Percentiles rank a stretch among this genome's conserved stretches.
phyloP scores from a whole-genome alignment of 2,329 filamentous ascomycete species.

The Pyrenochaeta sp. region DNA sequence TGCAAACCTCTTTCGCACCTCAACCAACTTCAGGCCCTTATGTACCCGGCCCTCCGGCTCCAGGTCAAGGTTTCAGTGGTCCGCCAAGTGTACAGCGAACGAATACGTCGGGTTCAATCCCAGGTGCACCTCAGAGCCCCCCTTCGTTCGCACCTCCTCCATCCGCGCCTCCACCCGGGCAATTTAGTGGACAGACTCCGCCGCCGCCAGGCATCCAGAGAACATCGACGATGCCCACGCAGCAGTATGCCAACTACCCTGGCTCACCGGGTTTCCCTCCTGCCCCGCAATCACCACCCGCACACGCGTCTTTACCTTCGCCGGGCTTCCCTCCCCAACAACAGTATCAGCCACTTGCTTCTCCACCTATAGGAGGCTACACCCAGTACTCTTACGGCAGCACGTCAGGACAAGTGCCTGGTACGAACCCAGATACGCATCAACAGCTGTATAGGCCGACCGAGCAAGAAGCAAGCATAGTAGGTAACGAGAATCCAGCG shows the following conservation, averaged over 20 bases:
- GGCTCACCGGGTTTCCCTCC: conserved; percentile 41
- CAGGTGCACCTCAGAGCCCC: conserved; percentile 45
- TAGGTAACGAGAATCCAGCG: conserved; percentile 32
- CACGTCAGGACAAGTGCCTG: conserved; percentile 40
- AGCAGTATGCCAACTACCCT: conserved; percentile 52
- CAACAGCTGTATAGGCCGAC: conserved; percentile 75
- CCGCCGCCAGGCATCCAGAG: conserved; percentile 40
- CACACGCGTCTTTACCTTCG: conserved; percentile 48
- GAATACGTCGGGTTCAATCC: conserved; percentile 46
- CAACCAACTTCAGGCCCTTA: conserved; percentile 49
- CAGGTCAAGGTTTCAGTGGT: conserved; percentile 45
- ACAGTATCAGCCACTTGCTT: conserved; percentile 44
- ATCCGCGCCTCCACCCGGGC: conserved; percentile 35
- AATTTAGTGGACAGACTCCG: conserved; percentile 30
- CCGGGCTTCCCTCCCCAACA: conserved; percentile 50
- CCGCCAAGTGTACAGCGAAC: conserved; percentile 44
- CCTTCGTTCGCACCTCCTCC: conserved; percentile 53
- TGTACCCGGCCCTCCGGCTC: conserved; percentile 53
- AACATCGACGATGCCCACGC: conserved; percentile 41
- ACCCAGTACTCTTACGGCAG: conserved; percentile 61
- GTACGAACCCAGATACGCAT: conserved; percentile 61
- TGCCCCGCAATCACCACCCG: conserved; percentile 37
- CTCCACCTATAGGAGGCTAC: conserved; percentile 63
- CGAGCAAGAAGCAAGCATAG: conserved; percentile 61
- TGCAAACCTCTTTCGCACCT: conserved; percentile 45